Base-by-base conservation (phyloP, 83 land plant species). In the Isoetes engelmannii region DNA sequence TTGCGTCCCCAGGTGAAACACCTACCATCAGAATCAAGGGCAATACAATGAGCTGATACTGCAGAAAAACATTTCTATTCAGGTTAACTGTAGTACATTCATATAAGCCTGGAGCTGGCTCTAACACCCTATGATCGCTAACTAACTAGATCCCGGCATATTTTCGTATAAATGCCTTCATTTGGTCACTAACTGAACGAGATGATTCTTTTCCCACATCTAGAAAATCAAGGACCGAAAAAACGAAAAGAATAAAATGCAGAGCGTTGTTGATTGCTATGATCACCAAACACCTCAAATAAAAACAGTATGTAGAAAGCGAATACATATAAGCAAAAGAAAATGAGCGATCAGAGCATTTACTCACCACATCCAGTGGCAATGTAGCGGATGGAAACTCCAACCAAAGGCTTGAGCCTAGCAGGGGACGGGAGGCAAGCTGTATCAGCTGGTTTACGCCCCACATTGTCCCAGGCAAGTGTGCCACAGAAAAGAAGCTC, bases 1-100 rank as follows among this genome's bases (percentile, higher is more conserved):
- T 95, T 91, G 5, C 97, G 77, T 46, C 99, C 99, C 99, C 98
- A 94, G 3, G 98, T 90, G 57, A 83, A 94, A 77, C 92, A 90
- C 13, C 93, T 85, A 6, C 98, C 99, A 70, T 86, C 86, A 57
- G 75, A 89, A 80, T 86, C 97, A 69, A 95, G 66, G 7, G 97
- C 99, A 65, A 95, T 78, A 69, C 89, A 86, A 73, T 95, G 99
- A 68, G 83, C 79, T 6, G 99, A 88, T 15, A 81, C 99, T 91
- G 84, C 72, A 75, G 1, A 1, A 60, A 15, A 28, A 28, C 37
- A 28, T 28, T 28, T 28, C 37, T 28, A 28, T 28, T 28, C 37
- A 28, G 37, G 37, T 28, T 28, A 28, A 28, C 37, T 28, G 37
- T 28, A 28, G 37, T 28, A 28, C 37, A 28, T 28, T 28, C 37